Percentiles rank a stretch among this genome's conserved stretches.
phyloP scores from a whole-genome alignment of 2,329 filamentous ascomycete species.

The Acephala macrosclerotiorum region DNA sequence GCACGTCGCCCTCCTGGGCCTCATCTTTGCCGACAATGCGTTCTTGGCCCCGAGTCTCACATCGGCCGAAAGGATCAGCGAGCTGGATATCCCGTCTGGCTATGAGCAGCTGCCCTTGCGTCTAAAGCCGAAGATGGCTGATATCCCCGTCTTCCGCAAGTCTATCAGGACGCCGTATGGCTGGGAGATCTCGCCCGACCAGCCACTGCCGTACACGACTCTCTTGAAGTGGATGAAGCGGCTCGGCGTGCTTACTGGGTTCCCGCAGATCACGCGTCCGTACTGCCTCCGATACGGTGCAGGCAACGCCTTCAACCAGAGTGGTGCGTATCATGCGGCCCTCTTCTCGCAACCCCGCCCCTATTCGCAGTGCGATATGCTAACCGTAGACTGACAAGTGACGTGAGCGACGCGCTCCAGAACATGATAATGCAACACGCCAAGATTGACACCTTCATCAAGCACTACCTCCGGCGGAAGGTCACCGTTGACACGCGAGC shows the following conservation, averaged over 20 bases:
- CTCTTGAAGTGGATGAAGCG: constrained; percentile 33
- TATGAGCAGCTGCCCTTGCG: constrained; percentile 40
- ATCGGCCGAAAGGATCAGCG: background rate
- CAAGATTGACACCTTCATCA: too few species aligned
- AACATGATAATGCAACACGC: too few species aligned
- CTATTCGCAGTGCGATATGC: constrained; percentile 17
- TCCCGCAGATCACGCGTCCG: constrained; percentile 27
- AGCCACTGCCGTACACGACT: too few species aligned
- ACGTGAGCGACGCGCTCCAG: too few species aligned
- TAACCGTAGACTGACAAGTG: constrained; percentile 26
- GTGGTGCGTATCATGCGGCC: too few species aligned
- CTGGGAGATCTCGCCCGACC: too few species aligned
- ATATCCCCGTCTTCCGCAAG: too few species aligned
- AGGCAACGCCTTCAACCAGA: constrained; percentile 35
- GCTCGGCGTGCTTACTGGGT: constrained; percentile 31
- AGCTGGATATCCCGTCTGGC: constrained; percentile 31
- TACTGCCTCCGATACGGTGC: constrained; percentile 37
- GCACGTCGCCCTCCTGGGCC: constrained; percentile 45
- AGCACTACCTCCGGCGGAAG: too few species aligned
- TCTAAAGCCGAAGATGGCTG: too few species aligned
- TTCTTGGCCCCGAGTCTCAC: constrained; percentile 8
- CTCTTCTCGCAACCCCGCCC: constrained; percentile 14
- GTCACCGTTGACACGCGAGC: too few species aligned
- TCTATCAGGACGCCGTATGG: too few species aligned
- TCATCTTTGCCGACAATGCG: constrained; percentile 38